A percentile compares a stretch with the other conserved stretches of the same genome.
phyloP scores from a whole-genome alignment of 139 green algal species.

The Haematococcus sp. region DNA sequence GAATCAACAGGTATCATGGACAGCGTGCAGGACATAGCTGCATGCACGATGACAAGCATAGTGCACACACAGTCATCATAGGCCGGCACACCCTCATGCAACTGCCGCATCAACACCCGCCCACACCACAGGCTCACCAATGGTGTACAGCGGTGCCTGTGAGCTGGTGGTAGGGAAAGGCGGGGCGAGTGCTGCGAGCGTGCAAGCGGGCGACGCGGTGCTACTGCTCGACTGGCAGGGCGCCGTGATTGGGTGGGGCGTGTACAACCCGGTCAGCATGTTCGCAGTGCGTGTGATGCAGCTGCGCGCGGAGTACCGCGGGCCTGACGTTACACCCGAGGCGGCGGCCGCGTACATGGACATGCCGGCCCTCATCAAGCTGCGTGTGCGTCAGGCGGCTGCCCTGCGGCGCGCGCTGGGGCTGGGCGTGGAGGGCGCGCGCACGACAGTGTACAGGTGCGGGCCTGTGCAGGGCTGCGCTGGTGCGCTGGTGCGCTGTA shows the following conservation, averaged over 20 bases:
- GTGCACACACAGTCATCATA: background rate
- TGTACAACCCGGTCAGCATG: conserved; percentile 81
- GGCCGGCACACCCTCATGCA: background rate
- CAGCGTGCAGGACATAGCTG: too few species aligned
- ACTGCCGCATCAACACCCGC: background rate
- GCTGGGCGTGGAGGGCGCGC: conserved; percentile 20
- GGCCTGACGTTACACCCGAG: background rate
- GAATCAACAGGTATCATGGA: too few species aligned
- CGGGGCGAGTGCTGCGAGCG: conserved; percentile 13
- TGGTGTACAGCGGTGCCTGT: conserved; percentile 71
- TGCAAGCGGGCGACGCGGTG: conserved; percentile 56
- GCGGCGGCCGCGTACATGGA: conserved; percentile 34
- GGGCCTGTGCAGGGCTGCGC: background rate
- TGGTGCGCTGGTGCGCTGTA: too few species aligned
- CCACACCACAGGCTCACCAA: background rate
- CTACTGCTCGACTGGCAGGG: conserved; percentile 52
- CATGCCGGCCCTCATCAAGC: conserved; percentile 41
- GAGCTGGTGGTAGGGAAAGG: conserved; percentile 58
- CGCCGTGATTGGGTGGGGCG: conserved; percentile 64
- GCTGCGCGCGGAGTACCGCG: conserved; percentile 29
- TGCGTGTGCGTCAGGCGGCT: conserved; percentile 41
- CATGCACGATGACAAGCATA: background rate
- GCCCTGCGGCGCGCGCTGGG: conserved; percentile 45
- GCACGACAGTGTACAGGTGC: conserved; percentile 51
- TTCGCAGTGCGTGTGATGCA: conserved; percentile 70